Percentiles rank a stretch among this genome's conserved stretches.
phyloP scores from a whole-genome alignment of 2,329 filamentous ascomycete species.

The Periconia sp. region DNA sequence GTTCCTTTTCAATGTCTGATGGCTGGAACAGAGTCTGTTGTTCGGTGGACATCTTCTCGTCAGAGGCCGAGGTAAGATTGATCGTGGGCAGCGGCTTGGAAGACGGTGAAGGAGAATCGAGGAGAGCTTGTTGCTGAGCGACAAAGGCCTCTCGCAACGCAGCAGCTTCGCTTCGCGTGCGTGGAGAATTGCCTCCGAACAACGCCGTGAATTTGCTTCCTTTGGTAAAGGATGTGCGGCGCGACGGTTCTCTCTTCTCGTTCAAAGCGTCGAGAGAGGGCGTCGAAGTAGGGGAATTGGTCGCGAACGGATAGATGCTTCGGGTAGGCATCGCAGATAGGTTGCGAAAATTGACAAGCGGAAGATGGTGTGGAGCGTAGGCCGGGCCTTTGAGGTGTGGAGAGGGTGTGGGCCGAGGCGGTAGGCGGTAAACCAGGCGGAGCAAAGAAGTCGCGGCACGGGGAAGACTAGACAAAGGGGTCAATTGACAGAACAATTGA shows the following conservation, averaged over 20 bases:
- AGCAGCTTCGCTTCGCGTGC: conserved; percentile 64
- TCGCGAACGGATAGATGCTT: conserved; percentile 61
- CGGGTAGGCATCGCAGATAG: conserved; percentile 61
- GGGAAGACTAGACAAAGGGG: conserved; percentile 12
- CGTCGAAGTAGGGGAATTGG: conserved; percentile 52
- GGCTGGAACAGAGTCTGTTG: conserved; percentile 84
- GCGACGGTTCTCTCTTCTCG: conserved; percentile 57
- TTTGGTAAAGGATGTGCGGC: conserved; percentile 58
- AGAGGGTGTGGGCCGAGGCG: conserved; percentile 4
- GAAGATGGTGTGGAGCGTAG: neutral
- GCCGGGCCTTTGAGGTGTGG: too few species aligned
- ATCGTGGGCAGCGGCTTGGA: conserved; percentile 84
- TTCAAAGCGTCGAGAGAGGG: conserved; percentile 53
- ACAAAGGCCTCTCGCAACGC: conserved; percentile 69
- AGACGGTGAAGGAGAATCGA: conserved; percentile 65
- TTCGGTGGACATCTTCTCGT: conserved; percentile 73
- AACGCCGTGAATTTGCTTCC: conserved; percentile 74
- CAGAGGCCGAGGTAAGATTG: conserved; percentile 83
- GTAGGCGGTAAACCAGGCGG: conserved; percentile 18
- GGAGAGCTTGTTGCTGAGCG: conserved; percentile 59
- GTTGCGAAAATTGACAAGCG: conserved; percentile 1
- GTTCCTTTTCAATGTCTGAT: conserved; percentile 79
- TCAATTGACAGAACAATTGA: conserved; percentile 17
- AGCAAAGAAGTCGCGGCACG: conserved; percentile 6
- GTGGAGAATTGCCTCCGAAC: conserved; percentile 79